Conservation (phyloP, 768 basidiomycete genomes). For the Lyophyllum semitale region DNA sequence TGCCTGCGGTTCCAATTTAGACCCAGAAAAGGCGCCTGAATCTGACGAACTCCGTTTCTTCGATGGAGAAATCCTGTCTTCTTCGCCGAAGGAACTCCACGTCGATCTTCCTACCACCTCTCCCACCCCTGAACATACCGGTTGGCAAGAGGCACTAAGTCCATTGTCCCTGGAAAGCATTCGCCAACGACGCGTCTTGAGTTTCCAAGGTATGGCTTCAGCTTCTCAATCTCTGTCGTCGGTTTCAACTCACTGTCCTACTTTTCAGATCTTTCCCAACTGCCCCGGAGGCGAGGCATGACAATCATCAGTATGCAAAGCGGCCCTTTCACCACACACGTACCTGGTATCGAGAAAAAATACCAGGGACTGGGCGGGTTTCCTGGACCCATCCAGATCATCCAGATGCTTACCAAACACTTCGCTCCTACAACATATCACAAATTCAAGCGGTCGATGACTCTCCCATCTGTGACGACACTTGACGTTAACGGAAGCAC, state of each 20-base stretch:
- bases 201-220: slow-evolving; percentile 13
- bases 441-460: slow-evolving; percentile 50
- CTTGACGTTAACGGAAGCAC: slow-evolving; percentile 43
- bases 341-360: slow-evolving; percentile 20
- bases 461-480: slow-evolving; percentile 49
- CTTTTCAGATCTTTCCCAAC: neutral
- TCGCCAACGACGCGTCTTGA: slow-evolving; percentile 11
- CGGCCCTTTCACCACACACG: neutral
- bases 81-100: slow-evolving; percentile 31
- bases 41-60: slow-evolving; percentile 19
- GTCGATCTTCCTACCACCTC: slow-evolving; percentile 24
- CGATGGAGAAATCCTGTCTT: slow-evolving; percentile 30
- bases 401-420: slow-evolving; percentile 36
- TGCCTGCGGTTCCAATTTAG: neutral
- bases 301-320: slow-evolving; percentile 26
- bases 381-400: slow-evolving; percentile 44
- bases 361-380: slow-evolving; percentile 48
- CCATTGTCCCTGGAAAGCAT: slow-evolving; percentile 12
- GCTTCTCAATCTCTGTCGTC: neutral
- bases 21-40: neutral
- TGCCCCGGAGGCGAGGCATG: slow-evolving; percentile 27
- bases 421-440: slow-evolving; percentile 45
- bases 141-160: slow-evolving; percentile 5
- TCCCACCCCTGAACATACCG: neutral
- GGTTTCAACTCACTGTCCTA: neutral